Evolutionary conservation across 768 basidiomycete species (phyloP), one percentile per base, ranked within the genome.

Genomic region (Kwoniella shandongensis): DNA sequence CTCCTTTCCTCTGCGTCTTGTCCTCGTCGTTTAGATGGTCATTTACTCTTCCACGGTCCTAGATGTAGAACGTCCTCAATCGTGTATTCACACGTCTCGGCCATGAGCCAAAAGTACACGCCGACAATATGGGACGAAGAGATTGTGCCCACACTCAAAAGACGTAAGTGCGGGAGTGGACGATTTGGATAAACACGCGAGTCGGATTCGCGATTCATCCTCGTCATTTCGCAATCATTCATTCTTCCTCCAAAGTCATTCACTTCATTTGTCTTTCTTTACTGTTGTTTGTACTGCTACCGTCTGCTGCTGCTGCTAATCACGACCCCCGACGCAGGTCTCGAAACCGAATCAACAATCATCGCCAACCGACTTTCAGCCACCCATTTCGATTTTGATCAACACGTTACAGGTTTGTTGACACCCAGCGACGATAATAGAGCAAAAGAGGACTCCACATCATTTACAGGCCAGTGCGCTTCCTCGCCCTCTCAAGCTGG

Each of bases 81-180:
- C n/a, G n/a, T n/a, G n/a, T n/a, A n/a, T 42, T 42, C 41, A 10
- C 41, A 42, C 12, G 10, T 42, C 41, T 13, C 41, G 7, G 20
- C 20, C 7, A 18, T 44, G 22, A 23, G 20, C 44, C n/a, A n/a
- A n/a, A n/a, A n/a, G n/a, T n/a, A n/a, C n/a, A 42, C 23, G 40
- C 40, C 44, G 10, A 27, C 44, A 45, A 38, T 32, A 35, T 68
- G 63, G 62, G 62, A 68, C 40, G 62, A 68, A 35, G 59, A 68
- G 54, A 62, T 68, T 10, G 66, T 68, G 23, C 66, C 66, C 3
- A 62, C 63, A 13, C 44, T 68, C 51, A 61, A 59, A 48, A 56
- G 60, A 36, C 62, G 66, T 68, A 61, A 59, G 66, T 64, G 29
- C 2, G 38, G 7, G 15, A 23, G 29, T 44, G 22, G 25, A 26